Evolutionary conservation across 2,329 filamentous ascomycete genomes (phyloP).

Genomic region (Talaromyces sp.): DNA sequence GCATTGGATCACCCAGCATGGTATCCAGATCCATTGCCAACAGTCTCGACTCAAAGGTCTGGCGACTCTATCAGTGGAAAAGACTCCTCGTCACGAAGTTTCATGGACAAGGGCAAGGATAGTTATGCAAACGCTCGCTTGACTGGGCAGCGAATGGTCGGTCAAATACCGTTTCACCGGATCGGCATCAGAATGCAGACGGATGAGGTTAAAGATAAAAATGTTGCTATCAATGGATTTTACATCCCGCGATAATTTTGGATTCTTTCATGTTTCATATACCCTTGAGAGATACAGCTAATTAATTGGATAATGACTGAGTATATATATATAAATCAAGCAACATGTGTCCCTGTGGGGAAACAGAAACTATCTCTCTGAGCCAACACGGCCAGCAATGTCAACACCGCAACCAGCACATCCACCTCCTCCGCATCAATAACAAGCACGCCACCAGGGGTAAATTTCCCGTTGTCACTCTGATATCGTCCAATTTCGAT

Average conservation of each 20-base stretch:
- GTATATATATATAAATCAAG: neutral
- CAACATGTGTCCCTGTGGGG: slow-evolving; percentile 7
- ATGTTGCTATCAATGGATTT: slow-evolving; percentile 32
- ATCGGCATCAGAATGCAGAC: slow-evolving; percentile 52
- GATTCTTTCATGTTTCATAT: neutral
- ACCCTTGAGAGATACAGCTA: neutral
- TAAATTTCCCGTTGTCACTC: slow-evolving; percentile 7
- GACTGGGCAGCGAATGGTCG: slow-evolving; percentile 52
- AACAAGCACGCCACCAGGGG: slow-evolving; percentile 5
- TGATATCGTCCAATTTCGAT: slow-evolving; percentile 12
- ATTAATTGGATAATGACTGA: neutral
- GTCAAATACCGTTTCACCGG: slow-evolving; percentile 56
- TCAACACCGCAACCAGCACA: slow-evolving; percentile 9
- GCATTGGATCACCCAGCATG: slow-evolving; percentile 38
- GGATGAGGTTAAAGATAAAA: slow-evolving; percentile 44
- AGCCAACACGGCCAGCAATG: slow-evolving; percentile 6
- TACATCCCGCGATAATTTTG: slow-evolving; percentile 23
- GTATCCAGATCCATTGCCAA: slow-evolving; percentile 24
- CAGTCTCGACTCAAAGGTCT: slow-evolving; percentile 22
- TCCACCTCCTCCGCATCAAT: slow-evolving; percentile 11
- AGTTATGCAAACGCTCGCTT: slow-evolving; percentile 47
- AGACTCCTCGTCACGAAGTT: slow-evolving; percentile 12
- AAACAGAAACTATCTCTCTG: slow-evolving; percentile 11
- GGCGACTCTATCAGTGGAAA: slow-evolving; percentile 8
- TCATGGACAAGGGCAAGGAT: slow-evolving; percentile 42